These are phyloP conservation scores for Quercus wislizeni DNA, from an alignment of 306 rosid genomes.

Conservation along the genomic window DNA sequence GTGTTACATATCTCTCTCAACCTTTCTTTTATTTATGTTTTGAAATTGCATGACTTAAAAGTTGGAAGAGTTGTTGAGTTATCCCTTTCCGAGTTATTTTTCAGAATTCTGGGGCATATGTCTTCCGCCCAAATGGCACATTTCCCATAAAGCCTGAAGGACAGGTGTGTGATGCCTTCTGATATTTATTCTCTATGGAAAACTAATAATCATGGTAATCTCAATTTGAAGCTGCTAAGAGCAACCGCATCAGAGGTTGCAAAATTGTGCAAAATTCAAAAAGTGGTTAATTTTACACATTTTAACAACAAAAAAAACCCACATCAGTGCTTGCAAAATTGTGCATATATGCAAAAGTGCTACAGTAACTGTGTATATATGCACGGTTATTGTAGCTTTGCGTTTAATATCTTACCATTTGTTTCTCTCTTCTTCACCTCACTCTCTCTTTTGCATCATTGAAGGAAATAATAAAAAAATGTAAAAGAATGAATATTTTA, in stretches of 20 bases:
- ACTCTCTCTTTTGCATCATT: too few relatives aligned
- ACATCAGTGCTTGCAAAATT: too few relatives aligned
- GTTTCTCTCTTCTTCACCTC: too few relatives aligned
- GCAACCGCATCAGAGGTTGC: background rate
- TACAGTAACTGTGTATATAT: too few relatives aligned
- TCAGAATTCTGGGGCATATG: conserved; percentile 54
- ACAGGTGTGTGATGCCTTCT: conserved; percentile 31
- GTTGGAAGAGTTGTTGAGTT: background rate
- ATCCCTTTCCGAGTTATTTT: background rate
- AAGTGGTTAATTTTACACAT: too few relatives aligned
- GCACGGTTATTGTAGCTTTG: too few relatives aligned
- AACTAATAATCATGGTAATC: background rate
- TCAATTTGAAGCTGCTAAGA: conserved; percentile 1
- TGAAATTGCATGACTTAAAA: background rate
- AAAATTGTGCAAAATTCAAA: too few relatives aligned
- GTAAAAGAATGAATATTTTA: too few relatives aligned
- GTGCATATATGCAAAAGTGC: too few relatives aligned
- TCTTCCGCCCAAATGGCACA: conserved; percentile 60
- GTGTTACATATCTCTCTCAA: background rate
- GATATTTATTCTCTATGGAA: background rate
- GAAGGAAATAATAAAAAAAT: too few relatives aligned
- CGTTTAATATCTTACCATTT: too few relatives aligned
- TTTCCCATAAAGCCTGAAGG: conserved; percentile 34
- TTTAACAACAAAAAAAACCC: too few relatives aligned
- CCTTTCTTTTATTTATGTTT: background rate